Conservation (phyloP, 2,329 filamentous ascomycete species). For the Lecanicillium sp. region DNA sequence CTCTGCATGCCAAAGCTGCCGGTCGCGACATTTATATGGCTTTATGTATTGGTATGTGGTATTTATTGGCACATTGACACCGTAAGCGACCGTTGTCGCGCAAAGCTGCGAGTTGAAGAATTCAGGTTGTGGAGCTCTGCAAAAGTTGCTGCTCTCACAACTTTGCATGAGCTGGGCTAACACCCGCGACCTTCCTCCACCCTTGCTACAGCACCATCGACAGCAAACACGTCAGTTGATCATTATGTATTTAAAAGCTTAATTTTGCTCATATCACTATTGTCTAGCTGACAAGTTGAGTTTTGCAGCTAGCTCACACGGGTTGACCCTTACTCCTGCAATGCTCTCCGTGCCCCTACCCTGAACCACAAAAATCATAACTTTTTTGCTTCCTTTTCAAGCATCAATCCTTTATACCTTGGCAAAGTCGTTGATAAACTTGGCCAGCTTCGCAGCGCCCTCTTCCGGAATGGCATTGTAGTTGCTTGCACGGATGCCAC, state of each 20-base stretch:
- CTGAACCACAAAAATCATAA: background rate
- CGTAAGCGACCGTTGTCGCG: no score
- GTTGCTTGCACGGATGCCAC: slow-evolving; percentile 79
- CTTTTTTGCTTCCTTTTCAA: background rate
- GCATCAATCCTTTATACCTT: slow-evolving; percentile 21
- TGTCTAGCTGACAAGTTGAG: slow-evolving; percentile 7
- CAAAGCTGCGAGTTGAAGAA: no score
- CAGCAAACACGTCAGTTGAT: no score
- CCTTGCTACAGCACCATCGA: no score
- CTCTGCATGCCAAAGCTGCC: background rate
- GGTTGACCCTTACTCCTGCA: slow-evolving; percentile 4
- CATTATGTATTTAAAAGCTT: background rate
- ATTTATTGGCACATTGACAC: no score
- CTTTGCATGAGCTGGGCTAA: no score
- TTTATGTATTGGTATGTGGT: no score
- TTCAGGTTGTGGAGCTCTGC: no score
- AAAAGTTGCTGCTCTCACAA: no score
- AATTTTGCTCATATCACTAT: background rate
- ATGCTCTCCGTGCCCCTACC: background rate
- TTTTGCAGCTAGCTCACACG: background rate
- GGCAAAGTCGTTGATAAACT: slow-evolving; percentile 54
- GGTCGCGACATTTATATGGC: background rate
- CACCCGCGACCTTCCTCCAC: no score
- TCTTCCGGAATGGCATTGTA: slow-evolving; percentile 77
- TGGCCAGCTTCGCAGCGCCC: slow-evolving; percentile 61